phyloP scores from a whole-genome alignment of 2,329 filamentous ascomycete species.

The Cercospora janseana region DNA sequence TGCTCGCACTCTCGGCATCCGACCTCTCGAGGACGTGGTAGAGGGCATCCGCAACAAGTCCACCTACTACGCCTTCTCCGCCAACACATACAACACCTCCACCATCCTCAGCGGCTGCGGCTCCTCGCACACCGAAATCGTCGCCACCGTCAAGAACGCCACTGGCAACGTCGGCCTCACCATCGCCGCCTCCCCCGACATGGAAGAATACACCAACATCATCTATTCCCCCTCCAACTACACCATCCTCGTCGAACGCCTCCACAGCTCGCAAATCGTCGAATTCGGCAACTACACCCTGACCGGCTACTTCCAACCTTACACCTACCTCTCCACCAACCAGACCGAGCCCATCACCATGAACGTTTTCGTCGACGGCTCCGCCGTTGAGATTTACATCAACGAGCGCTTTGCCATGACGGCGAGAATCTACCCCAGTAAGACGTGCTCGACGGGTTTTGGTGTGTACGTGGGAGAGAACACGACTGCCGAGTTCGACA shows the following conservation, averaged over 20 bases:
- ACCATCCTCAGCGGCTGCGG: conserved; percentile 34
- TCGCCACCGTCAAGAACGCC: conserved; percentile 38
- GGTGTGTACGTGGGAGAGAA: conserved; percentile 44
- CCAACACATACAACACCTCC: conserved; percentile 31
- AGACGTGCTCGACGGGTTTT: conserved; percentile 45
- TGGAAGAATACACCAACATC: conserved; percentile 47
- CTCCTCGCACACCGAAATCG: conserved; percentile 44
- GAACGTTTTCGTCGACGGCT: conserved; percentile 50
- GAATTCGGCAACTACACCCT: conserved; percentile 47
- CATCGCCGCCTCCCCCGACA: conserved; percentile 45
- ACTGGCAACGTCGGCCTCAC: conserved; percentile 45
- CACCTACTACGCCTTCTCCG: conserved; percentile 28
- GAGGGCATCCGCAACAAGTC: conserved; percentile 38
- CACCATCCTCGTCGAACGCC: conserved; percentile 48
- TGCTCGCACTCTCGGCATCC: conserved; percentile 46
- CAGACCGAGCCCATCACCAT: conserved; percentile 42
- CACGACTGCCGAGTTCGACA: conserved; percentile 38
- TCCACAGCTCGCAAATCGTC: conserved; percentile 43
- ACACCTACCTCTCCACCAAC: conserved; percentile 37
- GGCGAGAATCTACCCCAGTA: conserved; percentile 49
- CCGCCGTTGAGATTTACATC: conserved; percentile 48
- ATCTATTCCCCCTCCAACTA: conserved; percentile 48
- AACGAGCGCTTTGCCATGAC: conserved; percentile 45
- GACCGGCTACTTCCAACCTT: conserved; percentile 48
- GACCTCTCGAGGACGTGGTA: conserved; percentile 47